These are phyloP conservation scores for Backusella liffmaniae DNA, from an alignment of 192 early-diverging fungal species.

Conservation along the genomic window DNA sequence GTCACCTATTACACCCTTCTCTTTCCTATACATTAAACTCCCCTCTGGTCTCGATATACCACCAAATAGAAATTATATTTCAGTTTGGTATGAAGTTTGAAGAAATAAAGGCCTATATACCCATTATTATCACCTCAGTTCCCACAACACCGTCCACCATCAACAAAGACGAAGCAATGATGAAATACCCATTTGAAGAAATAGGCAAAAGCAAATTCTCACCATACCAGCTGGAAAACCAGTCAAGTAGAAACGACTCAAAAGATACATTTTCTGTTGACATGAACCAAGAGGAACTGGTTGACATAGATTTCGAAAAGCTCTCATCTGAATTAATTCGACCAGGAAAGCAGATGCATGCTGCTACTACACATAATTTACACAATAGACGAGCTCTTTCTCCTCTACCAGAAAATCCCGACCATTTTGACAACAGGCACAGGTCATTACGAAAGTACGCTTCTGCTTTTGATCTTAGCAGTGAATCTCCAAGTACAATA, in stretches of 20 bases:
- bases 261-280: background rate
- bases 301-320: background rate
- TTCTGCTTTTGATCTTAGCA: constrained; percentile 28
- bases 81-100: constrained; percentile 29
- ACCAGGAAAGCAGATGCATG: background rate
- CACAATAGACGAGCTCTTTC: background rate
- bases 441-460: constrained; percentile 17
- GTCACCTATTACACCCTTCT: constrained; percentile 19
- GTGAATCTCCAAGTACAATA: background rate
- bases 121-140: constrained; percentile 29
- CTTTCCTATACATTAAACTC: constrained; percentile 22
- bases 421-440: background rate
- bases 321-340: background rate
- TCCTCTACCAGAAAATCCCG: background rate
- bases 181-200: constrained; percentile 17
- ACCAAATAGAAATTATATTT: constrained; percentile 30
- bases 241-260: background rate
- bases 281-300: background rate
- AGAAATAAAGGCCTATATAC: constrained; percentile 29
- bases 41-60: constrained; percentile 29
- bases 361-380: background rate
- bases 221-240: background rate
- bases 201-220: background rate
- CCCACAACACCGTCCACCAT: background rate
- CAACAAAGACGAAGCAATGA: background rate